Percentiles rank a stretch among this genome's conserved stretches.
Evolutionary conservation across 306 rosid species (phyloP).

Genomic region (Quercus suber): DNA sequence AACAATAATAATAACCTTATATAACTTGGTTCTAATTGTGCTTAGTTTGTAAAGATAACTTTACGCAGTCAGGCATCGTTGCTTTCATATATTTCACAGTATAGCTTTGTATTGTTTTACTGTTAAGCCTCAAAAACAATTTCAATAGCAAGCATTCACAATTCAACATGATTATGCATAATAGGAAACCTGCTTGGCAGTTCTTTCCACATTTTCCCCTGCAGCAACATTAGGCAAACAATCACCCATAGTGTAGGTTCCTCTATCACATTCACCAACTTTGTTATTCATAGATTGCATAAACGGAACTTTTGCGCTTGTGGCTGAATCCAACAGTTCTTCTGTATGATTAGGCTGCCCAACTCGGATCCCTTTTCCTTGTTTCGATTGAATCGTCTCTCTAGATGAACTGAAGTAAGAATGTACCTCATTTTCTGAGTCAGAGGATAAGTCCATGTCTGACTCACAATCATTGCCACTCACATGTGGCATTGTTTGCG

Average conservation of each 20-base stretch:
- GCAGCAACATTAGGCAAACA: background rate
- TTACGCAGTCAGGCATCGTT: too few relatives aligned
- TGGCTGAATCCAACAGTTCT: too few relatives aligned
- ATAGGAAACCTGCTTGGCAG: background rate
- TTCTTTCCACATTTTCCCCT: background rate
- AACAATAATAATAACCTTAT: too few relatives aligned
- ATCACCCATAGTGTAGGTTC: background rate
- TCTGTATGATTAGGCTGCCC: too few relatives aligned
- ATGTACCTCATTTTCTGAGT: constrained; percentile 10
- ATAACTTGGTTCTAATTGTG: too few relatives aligned
- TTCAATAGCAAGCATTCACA: background rate
- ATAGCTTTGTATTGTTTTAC: background rate
- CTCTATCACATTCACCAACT: too few relatives aligned
- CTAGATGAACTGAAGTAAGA: too few relatives aligned
- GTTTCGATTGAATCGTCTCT: too few relatives aligned
- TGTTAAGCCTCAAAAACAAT: background rate
- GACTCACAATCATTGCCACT: background rate
- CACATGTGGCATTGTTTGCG: background rate
- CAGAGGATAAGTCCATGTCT: constrained; percentile 18
- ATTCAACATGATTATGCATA: background rate
- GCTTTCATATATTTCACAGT: background rate
- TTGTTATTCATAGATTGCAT: too few relatives aligned
- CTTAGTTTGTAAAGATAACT: too few relatives aligned
- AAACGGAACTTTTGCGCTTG: too few relatives aligned
- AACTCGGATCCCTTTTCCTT: too few relatives aligned